Conservation (phyloP, 2,329 filamentous ascomycete species). For the Zasmidium citrigriseum region DNA sequence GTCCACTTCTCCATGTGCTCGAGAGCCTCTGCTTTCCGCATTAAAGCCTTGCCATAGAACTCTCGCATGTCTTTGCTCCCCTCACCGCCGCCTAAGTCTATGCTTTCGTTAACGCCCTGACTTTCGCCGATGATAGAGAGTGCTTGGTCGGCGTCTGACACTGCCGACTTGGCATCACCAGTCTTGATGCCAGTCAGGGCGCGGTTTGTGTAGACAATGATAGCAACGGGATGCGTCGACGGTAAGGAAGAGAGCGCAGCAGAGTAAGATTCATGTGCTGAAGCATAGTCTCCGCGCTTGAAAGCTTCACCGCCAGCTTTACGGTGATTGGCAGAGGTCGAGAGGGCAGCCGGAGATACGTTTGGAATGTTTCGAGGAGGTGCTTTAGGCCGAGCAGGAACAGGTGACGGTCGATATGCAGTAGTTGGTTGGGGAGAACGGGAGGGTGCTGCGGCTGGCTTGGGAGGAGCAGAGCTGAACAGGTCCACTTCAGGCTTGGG, state of each 20-base stretch:
- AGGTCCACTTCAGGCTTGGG: conserved; percentile 42
- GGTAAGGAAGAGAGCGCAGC: conserved; percentile 75
- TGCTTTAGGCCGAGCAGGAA: conserved; percentile 47
- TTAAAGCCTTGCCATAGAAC: conserved; percentile 89
- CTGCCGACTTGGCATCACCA: conserved; percentile 84
- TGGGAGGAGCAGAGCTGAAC: conserved; percentile 32
- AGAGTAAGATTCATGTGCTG: conserved; percentile 81
- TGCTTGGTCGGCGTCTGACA: conserved; percentile 80
- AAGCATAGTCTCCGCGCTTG: conserved; percentile 88
- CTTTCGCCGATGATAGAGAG: conserved; percentile 76
- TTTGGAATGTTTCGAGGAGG: conserved; percentile 64
- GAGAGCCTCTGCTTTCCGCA: conserved; percentile 90
- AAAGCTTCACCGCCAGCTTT: conserved; percentile 83
- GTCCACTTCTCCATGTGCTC: conserved; percentile 94
- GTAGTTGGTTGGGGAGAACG: conserved; percentile 4
- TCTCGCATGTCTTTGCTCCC: conserved; percentile 82
- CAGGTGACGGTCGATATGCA: conserved; percentile 41
- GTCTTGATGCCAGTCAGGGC: conserved; percentile 88
- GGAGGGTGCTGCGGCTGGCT: conserved; percentile 13
- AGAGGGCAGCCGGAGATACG: conserved; percentile 68
- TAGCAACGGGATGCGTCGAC: conserved; percentile 74
- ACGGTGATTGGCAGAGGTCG: conserved; percentile 75
- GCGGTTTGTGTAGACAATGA: conserved; percentile 89
- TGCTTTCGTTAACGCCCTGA: conserved; percentile 76
- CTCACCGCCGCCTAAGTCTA: conserved; percentile 64